Conservation (phyloP, 2,329 filamentous ascomycete species). For the Aspergillus amoenus region DNA sequence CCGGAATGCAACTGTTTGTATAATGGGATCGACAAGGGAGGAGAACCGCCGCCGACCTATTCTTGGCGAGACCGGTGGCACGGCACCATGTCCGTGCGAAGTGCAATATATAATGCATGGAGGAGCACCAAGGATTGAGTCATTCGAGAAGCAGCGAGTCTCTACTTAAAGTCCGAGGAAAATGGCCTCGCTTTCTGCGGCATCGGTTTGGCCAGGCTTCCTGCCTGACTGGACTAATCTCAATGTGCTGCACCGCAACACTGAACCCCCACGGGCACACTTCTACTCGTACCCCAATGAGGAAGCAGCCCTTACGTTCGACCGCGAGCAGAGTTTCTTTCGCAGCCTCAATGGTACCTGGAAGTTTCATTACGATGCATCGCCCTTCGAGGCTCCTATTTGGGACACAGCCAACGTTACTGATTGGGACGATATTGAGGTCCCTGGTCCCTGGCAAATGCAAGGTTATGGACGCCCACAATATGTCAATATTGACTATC, state of each 20-base stretch:
- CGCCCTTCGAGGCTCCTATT: constrained; percentile 13
- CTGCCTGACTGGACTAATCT: constrained; percentile 8
- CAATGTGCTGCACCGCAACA: constrained; percentile 10
- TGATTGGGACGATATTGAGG: constrained; percentile 44
- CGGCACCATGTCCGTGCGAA: neutral
- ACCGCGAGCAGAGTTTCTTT: constrained; percentile 6
- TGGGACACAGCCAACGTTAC: constrained; percentile 12
- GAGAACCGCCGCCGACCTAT: neutral
- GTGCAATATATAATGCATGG: neutral
- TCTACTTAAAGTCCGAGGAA: no score
- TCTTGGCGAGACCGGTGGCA: neutral
- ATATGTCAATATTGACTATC: constrained; percentile 68
- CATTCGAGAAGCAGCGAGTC: neutral
- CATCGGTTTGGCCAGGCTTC: neutral
- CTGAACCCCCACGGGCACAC: constrained; percentile 9
- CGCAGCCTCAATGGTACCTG: constrained; percentile 20
- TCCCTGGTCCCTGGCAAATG: constrained; percentile 70
- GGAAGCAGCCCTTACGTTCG: constrained; percentile 1
- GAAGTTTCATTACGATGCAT: constrained; percentile 19
- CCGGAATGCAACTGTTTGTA: neutral
- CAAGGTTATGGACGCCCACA: constrained; percentile 67
- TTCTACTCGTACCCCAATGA: constrained; percentile 7
- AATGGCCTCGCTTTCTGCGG: constrained; percentile 1
- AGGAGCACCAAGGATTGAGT: no score
- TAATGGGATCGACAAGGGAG: neutral